Evolutionary conservation across 148 eudicot genomes (phyloP).

Genomic region (Rheum nobile): DNA sequence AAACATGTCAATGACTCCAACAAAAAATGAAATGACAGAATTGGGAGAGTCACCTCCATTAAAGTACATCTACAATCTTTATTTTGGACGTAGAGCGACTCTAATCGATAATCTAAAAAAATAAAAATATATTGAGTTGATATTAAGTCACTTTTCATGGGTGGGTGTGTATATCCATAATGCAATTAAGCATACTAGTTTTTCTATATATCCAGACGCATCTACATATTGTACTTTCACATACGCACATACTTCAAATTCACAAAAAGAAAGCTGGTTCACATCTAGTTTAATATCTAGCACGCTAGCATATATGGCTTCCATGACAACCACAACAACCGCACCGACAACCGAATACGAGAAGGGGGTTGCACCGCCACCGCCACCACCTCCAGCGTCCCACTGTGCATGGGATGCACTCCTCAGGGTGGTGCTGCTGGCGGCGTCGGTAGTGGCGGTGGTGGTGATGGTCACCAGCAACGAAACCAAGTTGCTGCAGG

Average conservation of each 20-base stretch:
- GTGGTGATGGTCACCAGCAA: constrained; percentile 47
- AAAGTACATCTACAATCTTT: no score
- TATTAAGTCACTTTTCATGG: neutral
- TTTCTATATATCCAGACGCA: neutral
- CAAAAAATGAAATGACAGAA: no score
- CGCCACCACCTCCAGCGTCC: neutral
- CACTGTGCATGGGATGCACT: constrained; percentile 17
- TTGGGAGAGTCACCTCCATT: no score
- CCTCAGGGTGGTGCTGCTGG: constrained; percentile 33
- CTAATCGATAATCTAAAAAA: no score
- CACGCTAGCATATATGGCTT: neutral
- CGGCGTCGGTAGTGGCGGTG: constrained; percentile 29
- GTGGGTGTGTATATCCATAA: neutral
- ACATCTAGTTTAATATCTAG: neutral
- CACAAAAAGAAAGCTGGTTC: neutral
- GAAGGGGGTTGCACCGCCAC: constrained; percentile 6
- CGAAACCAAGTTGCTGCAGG: constrained; percentile 17
- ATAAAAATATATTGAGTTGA: no score
- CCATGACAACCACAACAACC: neutral
- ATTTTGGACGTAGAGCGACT: no score
- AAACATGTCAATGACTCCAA: no score
- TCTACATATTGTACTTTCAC: neutral
- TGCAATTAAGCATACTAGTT: neutral
- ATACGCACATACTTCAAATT: neutral
- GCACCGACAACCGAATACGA: constrained; percentile 8